These are phyloP conservation scores for Plasmodium chabaudi DNA, from an alignment of 169 alveolate genomes.

Conservation along the genomic window DNA sequence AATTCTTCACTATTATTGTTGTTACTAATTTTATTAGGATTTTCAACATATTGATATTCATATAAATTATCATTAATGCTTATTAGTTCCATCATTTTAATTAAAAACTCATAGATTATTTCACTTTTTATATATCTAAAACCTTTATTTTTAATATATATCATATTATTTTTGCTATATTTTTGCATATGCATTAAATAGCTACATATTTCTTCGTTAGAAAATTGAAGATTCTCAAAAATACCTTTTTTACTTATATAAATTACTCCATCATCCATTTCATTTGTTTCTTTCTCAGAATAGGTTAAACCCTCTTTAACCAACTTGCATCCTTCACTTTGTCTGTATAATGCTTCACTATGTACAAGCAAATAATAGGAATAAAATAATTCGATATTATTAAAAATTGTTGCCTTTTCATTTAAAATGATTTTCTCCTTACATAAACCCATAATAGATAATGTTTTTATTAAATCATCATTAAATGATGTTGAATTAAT, in stretches of 20 bases:
- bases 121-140: slow-evolving; percentile 64
- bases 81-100: slow-evolving; percentile 55
- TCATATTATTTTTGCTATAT: slow-evolving; percentile 51
- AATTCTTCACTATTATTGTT: not conserved
- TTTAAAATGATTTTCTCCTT: slow-evolving; percentile 52
- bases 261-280: slow-evolving; percentile 53
- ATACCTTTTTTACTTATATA: slow-evolving; percentile 56
- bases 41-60: slow-evolving; percentile 32
- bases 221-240: slow-evolving; percentile 61
- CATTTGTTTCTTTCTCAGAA: not conserved
- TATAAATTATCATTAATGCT: slow-evolving; percentile 61
- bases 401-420: slow-evolving; percentile 66
- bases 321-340: not conserved
- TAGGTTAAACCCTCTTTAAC: not conserved
- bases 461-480: slow-evolving; percentile 49
- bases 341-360: slow-evolving; percentile 10
- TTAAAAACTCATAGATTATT: slow-evolving; percentile 49
- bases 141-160: slow-evolving; percentile 58
- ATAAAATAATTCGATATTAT: slow-evolving; percentile 42
- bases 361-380: slow-evolving; percentile 49
- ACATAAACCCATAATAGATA: slow-evolving; percentile 70
- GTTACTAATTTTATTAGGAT: not conserved
- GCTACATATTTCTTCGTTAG: slow-evolving; percentile 68
- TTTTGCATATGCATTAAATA: slow-evolving; percentile 70
- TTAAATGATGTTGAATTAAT: not conserved